Percentiles rank a stretch among this genome's conserved stretches.
These are phyloP conservation scores for Kazachstania bromeliacearum DNA, from an alignment of 805 yeast species.

Conservation along the genomic window DNA sequence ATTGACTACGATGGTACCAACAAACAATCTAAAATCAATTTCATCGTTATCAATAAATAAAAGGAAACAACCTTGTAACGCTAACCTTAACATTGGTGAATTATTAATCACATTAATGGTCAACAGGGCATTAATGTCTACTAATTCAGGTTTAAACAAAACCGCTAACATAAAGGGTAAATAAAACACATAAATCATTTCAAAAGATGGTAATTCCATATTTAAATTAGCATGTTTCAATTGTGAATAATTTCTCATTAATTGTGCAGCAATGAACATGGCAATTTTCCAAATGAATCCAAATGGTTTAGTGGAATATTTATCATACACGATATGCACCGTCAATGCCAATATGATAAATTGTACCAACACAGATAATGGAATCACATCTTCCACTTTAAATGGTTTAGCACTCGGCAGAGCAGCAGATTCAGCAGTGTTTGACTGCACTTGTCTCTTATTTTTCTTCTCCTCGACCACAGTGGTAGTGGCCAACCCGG, in stretches of 20 bases:
- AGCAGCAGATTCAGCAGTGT: no score
- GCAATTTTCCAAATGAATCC: slow-evolving; percentile 2
- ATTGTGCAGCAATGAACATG: slow-evolving; percentile 3
- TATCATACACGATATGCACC: slow-evolving; percentile 1
- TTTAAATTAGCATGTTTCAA: neutral
- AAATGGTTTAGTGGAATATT: slow-evolving; percentile 1
- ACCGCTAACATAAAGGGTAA: slow-evolving; percentile 28
- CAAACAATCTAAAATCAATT: neutral
- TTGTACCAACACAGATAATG: slow-evolving; percentile 3
- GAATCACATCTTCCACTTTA: neutral
- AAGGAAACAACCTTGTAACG: slow-evolving; percentile 19
- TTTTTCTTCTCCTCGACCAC: no score
- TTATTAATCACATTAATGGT: slow-evolving; percentile 25
- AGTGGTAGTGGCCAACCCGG: no score
- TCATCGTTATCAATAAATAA: slow-evolving; percentile 15
- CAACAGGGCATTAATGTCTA: slow-evolving; percentile 26
- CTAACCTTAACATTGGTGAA: slow-evolving; percentile 12
- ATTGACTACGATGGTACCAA: slow-evolving; percentile 22
- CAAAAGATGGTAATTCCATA: slow-evolving; percentile 16
- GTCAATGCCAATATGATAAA: slow-evolving; percentile 2
- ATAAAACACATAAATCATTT: slow-evolving; percentile 28
- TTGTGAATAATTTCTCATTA: neutral
- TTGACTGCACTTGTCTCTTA: no score
- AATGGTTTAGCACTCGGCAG: no score
- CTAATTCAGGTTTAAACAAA: slow-evolving; percentile 17